Conservation (phyloP, 208 protist genomes). For the Herpetomonas samuelpessoai region DNA sequence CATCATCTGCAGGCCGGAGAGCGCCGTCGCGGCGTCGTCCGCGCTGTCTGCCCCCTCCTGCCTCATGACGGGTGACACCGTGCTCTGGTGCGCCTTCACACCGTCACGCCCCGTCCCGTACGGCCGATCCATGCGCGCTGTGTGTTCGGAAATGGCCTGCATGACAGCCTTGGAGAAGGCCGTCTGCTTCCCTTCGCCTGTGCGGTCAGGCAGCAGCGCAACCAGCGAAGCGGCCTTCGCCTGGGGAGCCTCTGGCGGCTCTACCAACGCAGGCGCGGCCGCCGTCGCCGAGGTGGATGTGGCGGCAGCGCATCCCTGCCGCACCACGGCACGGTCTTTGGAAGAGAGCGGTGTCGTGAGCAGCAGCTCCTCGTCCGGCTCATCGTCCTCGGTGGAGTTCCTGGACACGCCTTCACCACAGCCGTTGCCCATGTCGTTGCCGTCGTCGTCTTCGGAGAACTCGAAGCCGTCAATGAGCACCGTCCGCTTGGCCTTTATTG, state of each 20-base stretch:
- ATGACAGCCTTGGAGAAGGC: conserved; percentile 15
- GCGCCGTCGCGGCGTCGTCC: background rate
- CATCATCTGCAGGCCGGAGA: background rate
- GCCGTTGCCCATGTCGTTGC: conserved; percentile 24
- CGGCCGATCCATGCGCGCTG: background rate
- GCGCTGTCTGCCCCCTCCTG: background rate
- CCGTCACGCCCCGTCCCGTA: too few species aligned
- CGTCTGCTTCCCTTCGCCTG: background rate
- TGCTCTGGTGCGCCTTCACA: too few species aligned
- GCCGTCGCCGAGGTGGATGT: background rate
- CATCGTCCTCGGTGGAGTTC: conserved; percentile 18
- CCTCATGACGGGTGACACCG: too few species aligned
- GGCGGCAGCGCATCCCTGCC: too few species aligned
- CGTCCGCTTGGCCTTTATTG: conserved; percentile 1
- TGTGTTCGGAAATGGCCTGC: conserved; percentile 12
- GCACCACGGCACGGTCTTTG: background rate
- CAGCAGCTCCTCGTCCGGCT: conserved; percentile 1
- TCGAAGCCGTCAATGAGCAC: background rate
- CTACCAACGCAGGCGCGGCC: background rate
- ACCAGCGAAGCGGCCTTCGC: too few species aligned
- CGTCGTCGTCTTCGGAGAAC: conserved; percentile 11
- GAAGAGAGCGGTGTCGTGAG: background rate
- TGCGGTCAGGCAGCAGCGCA: too few species aligned
- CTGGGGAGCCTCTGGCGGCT: too few species aligned
- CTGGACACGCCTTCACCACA: conserved; percentile 29